Base-by-base conservation (phyloP, 2,329 filamentous ascomycete genomes). In the Botrytis tulipae region DNA sequence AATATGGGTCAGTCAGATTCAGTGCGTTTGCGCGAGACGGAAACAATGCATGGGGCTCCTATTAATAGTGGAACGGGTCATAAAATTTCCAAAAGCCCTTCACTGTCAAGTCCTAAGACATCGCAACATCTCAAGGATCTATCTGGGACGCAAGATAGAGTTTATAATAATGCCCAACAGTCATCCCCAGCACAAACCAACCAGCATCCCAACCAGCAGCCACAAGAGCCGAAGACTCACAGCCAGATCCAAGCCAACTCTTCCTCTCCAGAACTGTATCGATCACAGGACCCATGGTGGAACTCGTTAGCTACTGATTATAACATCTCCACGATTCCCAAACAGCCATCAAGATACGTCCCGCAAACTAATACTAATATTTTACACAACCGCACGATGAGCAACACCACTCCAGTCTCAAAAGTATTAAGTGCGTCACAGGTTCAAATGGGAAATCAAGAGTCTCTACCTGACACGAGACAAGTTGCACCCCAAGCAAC, bases 261-360 rank as follows among this genome's bases (percentile, higher is more conserved):
- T 57, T 57, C 48, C 18, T 57, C 66, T 12, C 48, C 66, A 57
- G 66, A 29, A 57, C 42, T 37, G 5, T 68, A 68, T 44, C 35
- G 18, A n/a, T 68, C 66, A 25, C 66, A 57, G 37, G 66, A 68
- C 22, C 66, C 66, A 57, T 68, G 66, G 66, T 68, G 66, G 66
- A 68, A 68, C 48, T 68, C 66, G 6, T 25, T 68, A 57, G 66
- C 66, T 42, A 51, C 66, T 6, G 18, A 68, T 32, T 68, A 68
- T 37, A 57, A 57, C 10, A 68, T 68, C n/a, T 29, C 54, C n/a
- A 68, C 40, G 40, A 57, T 68, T 42, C 54, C 48, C n/a, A 51
- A 68, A 22, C 65, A 35, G n/a, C 35, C 25, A 29, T 68, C 66
- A 10, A 68, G 48, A 42, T 18, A 22, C 8, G 48, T 32, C 25